Evolutionary conservation across 2,329 filamentous ascomycete genomes (phyloP), one percentile per base, ranked within the genome.

Genomic region (Alternaria sp.): DNA sequence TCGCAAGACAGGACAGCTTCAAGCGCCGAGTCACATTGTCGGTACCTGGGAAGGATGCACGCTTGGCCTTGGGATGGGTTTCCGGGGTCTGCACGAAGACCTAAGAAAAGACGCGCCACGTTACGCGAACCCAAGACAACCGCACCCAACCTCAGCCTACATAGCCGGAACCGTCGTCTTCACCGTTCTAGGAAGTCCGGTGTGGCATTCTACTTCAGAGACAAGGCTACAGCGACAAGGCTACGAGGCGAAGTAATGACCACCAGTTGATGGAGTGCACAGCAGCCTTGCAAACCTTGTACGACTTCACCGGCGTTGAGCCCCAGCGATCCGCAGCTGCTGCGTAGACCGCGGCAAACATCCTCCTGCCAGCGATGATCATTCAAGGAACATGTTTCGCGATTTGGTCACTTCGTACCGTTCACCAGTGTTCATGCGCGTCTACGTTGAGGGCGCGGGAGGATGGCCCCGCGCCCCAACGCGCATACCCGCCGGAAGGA

Each of bases 71-170:
- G 33, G 26, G 20, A 33, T 51, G 20, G 30, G 30, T 55, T 12
- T 41, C 37, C 37, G 37, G 37, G 37, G 15, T 41, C 10, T 60
- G 60, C 50, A 60, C 28, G 37, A 10, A 63, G 50, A 37, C 26
- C 60, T 60, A 63, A 63, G 56, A 63, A 63, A 50, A 60, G 60
- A 55, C 43, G n/a, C n/a, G 18, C 25, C 12, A 45, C 26, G 14
- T n/a, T 15, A 59, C 10, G 37, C 26, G 26, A 15, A 20, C 20
- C 18, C 12, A n/a, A 21, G 25, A 26, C 6, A 50, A 50, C 20
- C n/a, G 28, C 23, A 55, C 30, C 20, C 9, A 11, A 41, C 11
- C 18, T 8, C 14, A 41, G 23, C 28, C 9, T 37, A 7, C 20
- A 18, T 25, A 15, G 30, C 21, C 20, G 12, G 14, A 5, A 37